phyloP scores from a whole-genome alignment of 2,329 filamentous ascomycete species.

The Leptographium galeiforme region DNA sequence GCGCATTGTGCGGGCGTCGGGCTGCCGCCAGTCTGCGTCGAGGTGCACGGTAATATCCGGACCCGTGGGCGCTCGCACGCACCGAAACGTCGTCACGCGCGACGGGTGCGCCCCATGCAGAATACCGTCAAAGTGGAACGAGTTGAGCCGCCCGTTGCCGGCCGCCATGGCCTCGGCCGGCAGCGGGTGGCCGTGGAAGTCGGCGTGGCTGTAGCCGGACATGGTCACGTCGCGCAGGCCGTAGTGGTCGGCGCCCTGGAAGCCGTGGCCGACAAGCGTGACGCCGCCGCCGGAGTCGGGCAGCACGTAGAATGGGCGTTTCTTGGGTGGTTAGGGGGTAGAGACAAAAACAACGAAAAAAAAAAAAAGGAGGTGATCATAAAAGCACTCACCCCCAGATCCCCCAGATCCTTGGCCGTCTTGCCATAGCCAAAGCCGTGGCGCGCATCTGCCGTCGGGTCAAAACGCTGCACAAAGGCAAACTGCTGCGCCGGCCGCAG shows the following conservation, averaged over 20 bases:
- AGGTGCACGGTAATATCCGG: conserved; percentile 20
- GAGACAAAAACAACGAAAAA: too few species aligned
- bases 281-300: conserved; percentile 21
- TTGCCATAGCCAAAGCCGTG: not conserved
- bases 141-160: conserved; percentile 23
- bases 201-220: conserved; percentile 12
- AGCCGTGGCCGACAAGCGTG: conserved; percentile 22
- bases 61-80: conserved; percentile 18
- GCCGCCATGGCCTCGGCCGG: conserved; percentile 15
- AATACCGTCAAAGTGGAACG: conserved; percentile 26
- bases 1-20: conserved; percentile 17
- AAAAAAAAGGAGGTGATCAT: not conserved
- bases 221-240: conserved; percentile 18
- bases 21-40: conserved; percentile 16
- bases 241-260: conserved; percentile 23
- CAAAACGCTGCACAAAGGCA: not conserved
- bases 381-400: not conserved
- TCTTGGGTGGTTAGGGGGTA: not conserved
- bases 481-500: not conserved
- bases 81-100: conserved; percentile 22
- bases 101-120: conserved; percentile 21
- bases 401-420: not conserved
- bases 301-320: conserved; percentile 11
- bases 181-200: conserved; percentile 17
- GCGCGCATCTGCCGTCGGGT: not conserved